These are phyloP conservation scores for Noccaea bulbosa DNA, from an alignment of 345 rosid genomes.

Conservation along the genomic window DNA sequence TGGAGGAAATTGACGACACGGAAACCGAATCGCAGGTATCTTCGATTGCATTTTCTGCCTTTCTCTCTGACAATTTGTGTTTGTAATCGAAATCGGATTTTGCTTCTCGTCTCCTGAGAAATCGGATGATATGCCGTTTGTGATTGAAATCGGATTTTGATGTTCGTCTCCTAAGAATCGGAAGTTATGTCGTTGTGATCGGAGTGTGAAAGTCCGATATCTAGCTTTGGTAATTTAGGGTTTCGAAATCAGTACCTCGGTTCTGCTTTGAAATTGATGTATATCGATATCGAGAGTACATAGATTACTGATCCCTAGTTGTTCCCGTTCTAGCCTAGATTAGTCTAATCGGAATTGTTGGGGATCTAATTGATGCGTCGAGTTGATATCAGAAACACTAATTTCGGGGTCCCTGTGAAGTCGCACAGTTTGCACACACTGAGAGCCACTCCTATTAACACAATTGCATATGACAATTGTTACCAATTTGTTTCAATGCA, in stretches of 20 bases:
- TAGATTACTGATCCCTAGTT: slow-evolving; percentile 17
- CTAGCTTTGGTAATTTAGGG: slow-evolving; percentile 9
- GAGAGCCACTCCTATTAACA: slow-evolving; percentile 9
- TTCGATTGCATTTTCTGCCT: slow-evolving; percentile 12
- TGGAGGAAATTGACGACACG: slow-evolving; percentile 74
- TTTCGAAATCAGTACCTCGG: not conserved
- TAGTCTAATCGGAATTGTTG: slow-evolving; percentile 26
- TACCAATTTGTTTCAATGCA: slow-evolving; percentile 29
- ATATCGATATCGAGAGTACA: not conserved
- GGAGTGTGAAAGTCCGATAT: not conserved
- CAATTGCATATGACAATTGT: slow-evolving; percentile 1
- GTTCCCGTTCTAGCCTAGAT: slow-evolving; percentile 5
- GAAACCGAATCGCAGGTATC: slow-evolving; percentile 67
- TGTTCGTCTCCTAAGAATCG: slow-evolving; percentile 44
- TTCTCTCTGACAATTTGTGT: not conserved
- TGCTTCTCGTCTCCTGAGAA: slow-evolving; percentile 45
- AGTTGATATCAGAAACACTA: slow-evolving; percentile 19
- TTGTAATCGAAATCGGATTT: not conserved
- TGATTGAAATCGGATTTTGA: slow-evolving; percentile 11
- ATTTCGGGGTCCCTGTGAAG: not conserved
- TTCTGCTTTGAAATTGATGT: slow-evolving; percentile 2
- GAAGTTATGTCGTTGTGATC: slow-evolving; percentile 9
- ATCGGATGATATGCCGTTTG: slow-evolving; percentile 7
- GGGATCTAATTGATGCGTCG: slow-evolving; percentile 14
- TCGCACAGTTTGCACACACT: not conserved